Base-by-base conservation (phyloP, 805 yeast species). In the Sugiyamaella marilandica region DNA sequence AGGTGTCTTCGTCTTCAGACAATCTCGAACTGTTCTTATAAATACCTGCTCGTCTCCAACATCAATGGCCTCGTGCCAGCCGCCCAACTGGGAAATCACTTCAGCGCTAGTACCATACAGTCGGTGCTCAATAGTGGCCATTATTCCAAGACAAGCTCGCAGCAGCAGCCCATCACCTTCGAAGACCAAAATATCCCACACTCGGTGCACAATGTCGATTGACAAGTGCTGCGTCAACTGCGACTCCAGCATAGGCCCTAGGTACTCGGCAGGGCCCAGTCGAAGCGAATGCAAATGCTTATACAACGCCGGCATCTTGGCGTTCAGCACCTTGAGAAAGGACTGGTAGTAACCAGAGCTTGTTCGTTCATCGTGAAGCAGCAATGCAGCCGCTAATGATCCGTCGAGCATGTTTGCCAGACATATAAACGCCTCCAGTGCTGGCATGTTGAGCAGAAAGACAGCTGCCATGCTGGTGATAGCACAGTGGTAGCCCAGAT, bases 81-180 rank as follows among this genome's bases (percentile, higher is more conserved):
- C 62, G 10, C 76, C 78, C 19, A 69, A 53, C 44, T 56, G 59
- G 32, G 59, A 58, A 53, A 76, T 53, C n/a, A 80, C 68, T 60
- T 82, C 87, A 19, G 69, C 60, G 45, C 70, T 70, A 37, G 72
- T 58, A 1, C 83, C 86, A 62, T 74, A 81, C 32, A 84, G 70
- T 59, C 76, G 77, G 53, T 74, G 78, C 45, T 76, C 78, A 16
- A 79, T 67, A 41, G 71, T 70, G 21, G 72, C 71, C 41, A 85
- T 62, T 11, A 82, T 63, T 0, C 81, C 85, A n/a, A 84, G 64
- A 1, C 78, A 70, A 10, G 76, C 73, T 18, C 84, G 73, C 41
- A 81, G 66, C 47, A 84, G 62, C 56, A 82, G 73, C 1, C 76
- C 66, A 58, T 80, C 86, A 7, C 84, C 82, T 62, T 83, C 88